phyloP scores from a whole-genome alignment of 78 protist species.

The Creolimax fragrantissima region DNA sequence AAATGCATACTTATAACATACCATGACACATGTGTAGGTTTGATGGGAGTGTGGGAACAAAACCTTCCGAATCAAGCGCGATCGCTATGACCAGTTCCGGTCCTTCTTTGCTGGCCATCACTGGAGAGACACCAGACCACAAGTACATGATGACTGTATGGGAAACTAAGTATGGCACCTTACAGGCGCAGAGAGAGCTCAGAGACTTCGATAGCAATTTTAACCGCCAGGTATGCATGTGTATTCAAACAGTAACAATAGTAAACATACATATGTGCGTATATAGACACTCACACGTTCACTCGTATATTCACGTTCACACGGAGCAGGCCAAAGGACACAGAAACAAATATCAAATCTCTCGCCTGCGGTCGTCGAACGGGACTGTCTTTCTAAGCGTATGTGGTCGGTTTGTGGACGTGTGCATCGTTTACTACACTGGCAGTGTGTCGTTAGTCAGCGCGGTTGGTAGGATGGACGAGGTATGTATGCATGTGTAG shows the following conservation, averaged over 20 bases:
- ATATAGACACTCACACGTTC: no score
- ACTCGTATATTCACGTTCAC: no score
- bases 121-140: background rate
- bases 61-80: background rate
- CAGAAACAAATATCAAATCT: background rate
- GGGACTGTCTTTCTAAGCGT: background rate
- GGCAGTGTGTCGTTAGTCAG: background rate
- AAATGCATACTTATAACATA: no score
- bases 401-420: background rate
- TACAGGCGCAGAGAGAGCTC: no score
- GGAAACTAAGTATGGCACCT: background rate
- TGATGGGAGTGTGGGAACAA: background rate
- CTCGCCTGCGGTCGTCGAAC: background rate
- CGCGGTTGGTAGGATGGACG: background rate
- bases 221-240: no score
- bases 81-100: background rate
- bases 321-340: background rate
- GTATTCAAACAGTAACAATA: no score
- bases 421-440: background rate
- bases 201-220: no score
- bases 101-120: background rate
- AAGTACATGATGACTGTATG: background rate
- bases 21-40: no score
- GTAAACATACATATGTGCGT: no score
- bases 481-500: no score